These are phyloP conservation scores for Collybiopsis confluens DNA, from an alignment of 768 basidiomycete genomes.

Conservation along the genomic window DNA sequence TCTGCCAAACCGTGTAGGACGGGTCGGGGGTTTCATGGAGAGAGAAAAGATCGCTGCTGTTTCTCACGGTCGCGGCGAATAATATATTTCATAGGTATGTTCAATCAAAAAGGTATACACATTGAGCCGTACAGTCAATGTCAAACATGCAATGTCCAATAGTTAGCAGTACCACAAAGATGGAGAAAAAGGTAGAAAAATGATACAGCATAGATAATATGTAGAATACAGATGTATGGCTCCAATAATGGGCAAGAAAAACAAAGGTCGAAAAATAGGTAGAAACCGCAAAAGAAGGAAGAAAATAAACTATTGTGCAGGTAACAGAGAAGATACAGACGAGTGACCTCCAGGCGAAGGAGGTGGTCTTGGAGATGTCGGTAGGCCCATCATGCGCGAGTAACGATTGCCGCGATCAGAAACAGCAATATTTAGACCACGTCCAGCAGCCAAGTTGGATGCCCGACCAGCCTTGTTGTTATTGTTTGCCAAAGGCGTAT, in stretches of 20 bases:
- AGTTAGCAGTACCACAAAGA: slow-evolving; percentile 1
- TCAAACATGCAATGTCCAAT: slow-evolving; percentile 4
- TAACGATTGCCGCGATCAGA: slow-evolving; percentile 58
- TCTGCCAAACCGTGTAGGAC: slow-evolving; percentile 41
- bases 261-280: background rate
- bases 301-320: background rate
- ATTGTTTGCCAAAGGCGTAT: slow-evolving; percentile 29
- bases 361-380: slow-evolving; percentile 47
- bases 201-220: slow-evolving; percentile 3
- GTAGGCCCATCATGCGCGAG: slow-evolving; percentile 63
- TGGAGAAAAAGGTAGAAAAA: background rate
- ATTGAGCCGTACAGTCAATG: slow-evolving; percentile 1
- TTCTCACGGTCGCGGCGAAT: background rate
- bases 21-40: background rate
- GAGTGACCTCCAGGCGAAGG: slow-evolving; percentile 31
- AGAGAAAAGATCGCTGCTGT: background rate
- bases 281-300: background rate
- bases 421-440: slow-evolving; percentile 66
- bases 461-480: slow-evolving; percentile 44
- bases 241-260: background rate
- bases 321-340: slow-evolving; percentile 8
- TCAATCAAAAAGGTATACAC: slow-evolving; percentile 5
- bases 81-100: background rate
- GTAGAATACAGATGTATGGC: background rate
- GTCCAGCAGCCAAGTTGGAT: slow-evolving; percentile 56